phyloP scores from a whole-genome alignment of 2,329 filamentous ascomycete species.

The Xylaria digitata region DNA sequence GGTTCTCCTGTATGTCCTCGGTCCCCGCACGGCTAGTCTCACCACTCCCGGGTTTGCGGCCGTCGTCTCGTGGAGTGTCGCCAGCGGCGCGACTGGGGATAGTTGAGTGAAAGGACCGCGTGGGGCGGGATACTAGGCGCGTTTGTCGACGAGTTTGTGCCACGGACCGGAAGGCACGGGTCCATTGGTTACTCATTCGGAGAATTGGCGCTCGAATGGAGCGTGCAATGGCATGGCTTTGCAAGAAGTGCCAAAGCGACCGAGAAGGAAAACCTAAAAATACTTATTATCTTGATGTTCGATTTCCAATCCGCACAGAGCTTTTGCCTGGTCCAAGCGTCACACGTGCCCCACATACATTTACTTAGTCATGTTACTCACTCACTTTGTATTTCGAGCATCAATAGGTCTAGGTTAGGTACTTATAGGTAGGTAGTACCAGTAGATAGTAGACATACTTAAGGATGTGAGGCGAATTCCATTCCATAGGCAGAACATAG shows the following conservation, averaged over 20 bases:
- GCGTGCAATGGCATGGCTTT: conserved; percentile 49
- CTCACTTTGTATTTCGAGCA: no score
- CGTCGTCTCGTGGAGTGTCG: conserved; percentile 41
- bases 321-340: conserved; percentile 31
- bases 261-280: background rate
- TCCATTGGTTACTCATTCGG: conserved; percentile 50
- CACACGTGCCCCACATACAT: conserved; percentile 15
- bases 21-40: conserved; percentile 30
- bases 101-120: conserved; percentile 45
- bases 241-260: conserved; percentile 26
- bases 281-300: background rate
- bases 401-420: no score
- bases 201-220: conserved; percentile 49
- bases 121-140: conserved; percentile 32
- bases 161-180: conserved; percentile 48
- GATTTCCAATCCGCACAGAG: conserved; percentile 4
- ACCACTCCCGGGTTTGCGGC: conserved; percentile 43
- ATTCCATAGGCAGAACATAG: no score
- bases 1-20: conserved; percentile 38
- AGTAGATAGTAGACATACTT: no score
- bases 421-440: background rate
- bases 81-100: conserved; percentile 36
- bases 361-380: no score
- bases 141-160: conserved; percentile 41
- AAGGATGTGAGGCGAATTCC: no score